Evolutionary conservation across 1,284 basidiomycete species (phyloP).

Genomic region (Heimioporus punctisporus): DNA sequence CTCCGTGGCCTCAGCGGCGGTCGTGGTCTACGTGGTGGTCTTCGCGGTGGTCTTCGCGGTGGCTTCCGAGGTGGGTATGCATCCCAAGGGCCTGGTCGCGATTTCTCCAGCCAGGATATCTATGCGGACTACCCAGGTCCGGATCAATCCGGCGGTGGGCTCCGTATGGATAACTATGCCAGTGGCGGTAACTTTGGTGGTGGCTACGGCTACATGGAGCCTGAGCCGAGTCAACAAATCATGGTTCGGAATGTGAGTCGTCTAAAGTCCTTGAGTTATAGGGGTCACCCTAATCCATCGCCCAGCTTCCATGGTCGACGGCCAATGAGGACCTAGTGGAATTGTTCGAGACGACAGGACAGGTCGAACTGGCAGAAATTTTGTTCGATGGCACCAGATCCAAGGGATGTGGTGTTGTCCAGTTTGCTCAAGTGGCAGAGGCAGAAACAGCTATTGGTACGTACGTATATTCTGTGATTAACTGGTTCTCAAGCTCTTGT

Average conservation of each 20-base stretch:
- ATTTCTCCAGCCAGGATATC: slow-evolving; percentile 78
- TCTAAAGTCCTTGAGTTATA: background rate
- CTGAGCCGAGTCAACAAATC: slow-evolving; percentile 94
- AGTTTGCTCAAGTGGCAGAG: slow-evolving; percentile 88
- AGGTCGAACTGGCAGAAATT: slow-evolving; percentile 94
- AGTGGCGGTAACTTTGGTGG: slow-evolving; percentile 31
- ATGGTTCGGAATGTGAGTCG: slow-evolving; percentile 93
- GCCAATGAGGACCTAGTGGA: slow-evolving; percentile 99
- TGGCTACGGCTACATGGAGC: slow-evolving; percentile 39
- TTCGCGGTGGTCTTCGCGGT: slow-evolving; percentile 43
- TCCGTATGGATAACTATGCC: slow-evolving; percentile 52
- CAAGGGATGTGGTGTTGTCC: slow-evolving; percentile 94
- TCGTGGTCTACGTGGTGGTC: slow-evolving; percentile 44
- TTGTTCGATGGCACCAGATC: slow-evolving; percentile 89
- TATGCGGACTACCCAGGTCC: slow-evolving; percentile 85
- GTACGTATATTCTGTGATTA: slow-evolving; percentile 26
- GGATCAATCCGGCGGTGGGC: slow-evolving; percentile 58
- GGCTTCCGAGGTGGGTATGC: slow-evolving; percentile 61
- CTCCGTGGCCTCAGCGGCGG: slow-evolving; percentile 49
- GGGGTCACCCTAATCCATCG: background rate
- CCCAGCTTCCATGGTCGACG: slow-evolving; percentile 95
- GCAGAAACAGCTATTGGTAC: slow-evolving; percentile 92
- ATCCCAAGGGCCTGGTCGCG: slow-evolving; percentile 59
- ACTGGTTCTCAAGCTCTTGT: background rate
- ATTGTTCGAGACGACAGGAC: slow-evolving; percentile 97